Evolutionary conservation across 306 rosid genomes (phyloP).

Genomic region (Cucumis sativus): Cucumber_9930_V3 NC_026657.2:31018501-31019000

Average conservation of each 20-base stretch:
- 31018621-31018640: neutral
- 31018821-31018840: conserved; percentile 86
- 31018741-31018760: conserved; percentile 86
- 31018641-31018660: conserved; percentile 49
- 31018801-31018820: conserved; percentile 77
- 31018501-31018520: neutral
- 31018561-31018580: neutral
- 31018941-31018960: conserved; percentile 80
- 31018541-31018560: neutral
- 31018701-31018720: conserved; percentile 59
- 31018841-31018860: conserved; percentile 90
- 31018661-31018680: conserved; percentile 72
- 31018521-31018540: neutral
- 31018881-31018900: conserved; percentile 67
- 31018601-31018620: neutral
- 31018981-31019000: conserved; percentile 84
- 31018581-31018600: neutral
- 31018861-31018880: conserved; percentile 88
- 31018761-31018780: conserved; percentile 85
- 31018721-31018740: conserved; percentile 83
- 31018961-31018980: conserved; percentile 91
- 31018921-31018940: conserved; percentile 87
- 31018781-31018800: conserved; percentile 86
- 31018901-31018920: conserved; percentile 74
- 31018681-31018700: conserved; percentile 43